Evolutionary conservation across 129 eudicot genomes (phyloP).

Genomic region (Flaveria sonorensis): DNA sequence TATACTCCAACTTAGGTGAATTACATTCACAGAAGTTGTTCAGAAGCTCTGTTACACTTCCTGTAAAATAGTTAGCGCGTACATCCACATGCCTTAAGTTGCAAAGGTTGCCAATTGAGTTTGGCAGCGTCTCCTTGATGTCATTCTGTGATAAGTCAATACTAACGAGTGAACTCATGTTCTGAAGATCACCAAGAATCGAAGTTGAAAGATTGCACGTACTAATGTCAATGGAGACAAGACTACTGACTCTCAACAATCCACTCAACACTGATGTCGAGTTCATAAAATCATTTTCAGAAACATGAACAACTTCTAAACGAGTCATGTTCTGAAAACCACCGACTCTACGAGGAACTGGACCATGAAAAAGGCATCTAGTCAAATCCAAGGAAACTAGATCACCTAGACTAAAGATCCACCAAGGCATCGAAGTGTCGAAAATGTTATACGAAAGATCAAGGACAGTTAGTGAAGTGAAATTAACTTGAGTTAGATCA

Average conservation of each 20-base stretch:
- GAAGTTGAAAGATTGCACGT: conserved; percentile 24
- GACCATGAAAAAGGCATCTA: conserved; percentile 31
- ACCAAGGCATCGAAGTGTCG: conserved; percentile 26
- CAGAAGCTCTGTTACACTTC: conserved; percentile 29
- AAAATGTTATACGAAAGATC: conserved; percentile 46
- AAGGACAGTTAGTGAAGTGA: conserved; percentile 28
- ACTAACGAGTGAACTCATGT: conserved; percentile 37
- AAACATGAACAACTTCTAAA: conserved; percentile 10
- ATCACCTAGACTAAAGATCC: conserved; percentile 38
- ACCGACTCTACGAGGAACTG: not conserved
- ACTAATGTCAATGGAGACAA: conserved; percentile 29
- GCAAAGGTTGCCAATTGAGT: conserved; percentile 31
- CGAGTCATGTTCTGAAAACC: conserved; percentile 28
- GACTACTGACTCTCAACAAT: conserved; percentile 18
- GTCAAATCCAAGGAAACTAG: conserved; percentile 33
- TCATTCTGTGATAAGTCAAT: conserved; percentile 26
- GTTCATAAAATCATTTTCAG: conserved; percentile 28
- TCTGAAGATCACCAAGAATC: conserved; percentile 23
- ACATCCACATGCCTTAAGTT: conserved; percentile 20
- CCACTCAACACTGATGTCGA: conserved; percentile 29
- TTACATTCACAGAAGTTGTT: conserved; percentile 30
- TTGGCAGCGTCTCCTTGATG: conserved; percentile 22
- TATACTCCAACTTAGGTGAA: conserved; percentile 23
- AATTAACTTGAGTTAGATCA: not conserved
- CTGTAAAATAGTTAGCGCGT: conserved; percentile 16